A percentile compares a stretch with the other conserved stretches of the same genome.
Conservation (phyloP, 2,329 filamentous ascomycete species). For the Dothideomycetes sp. region DNA sequence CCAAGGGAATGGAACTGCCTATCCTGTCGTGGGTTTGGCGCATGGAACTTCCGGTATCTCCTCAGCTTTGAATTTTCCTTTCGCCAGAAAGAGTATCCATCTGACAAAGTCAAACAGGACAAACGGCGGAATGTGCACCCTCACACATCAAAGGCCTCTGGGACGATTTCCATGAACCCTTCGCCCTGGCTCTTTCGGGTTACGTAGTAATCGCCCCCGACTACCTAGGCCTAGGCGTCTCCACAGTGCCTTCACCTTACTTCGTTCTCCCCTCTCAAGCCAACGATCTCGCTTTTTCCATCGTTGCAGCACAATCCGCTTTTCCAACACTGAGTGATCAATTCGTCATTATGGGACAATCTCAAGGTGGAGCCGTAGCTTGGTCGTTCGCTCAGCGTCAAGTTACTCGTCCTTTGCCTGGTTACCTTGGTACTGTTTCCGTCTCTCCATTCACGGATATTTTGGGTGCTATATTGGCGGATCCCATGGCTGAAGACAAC, state of each 20-base stretch:
- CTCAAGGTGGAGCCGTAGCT: conserved; percentile 38
- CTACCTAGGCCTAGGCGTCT: conserved; percentile 21
- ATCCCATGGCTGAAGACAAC: conserved; percentile 14
- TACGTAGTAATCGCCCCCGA: conserved; percentile 23
- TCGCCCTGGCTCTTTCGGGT: conserved; percentile 21
- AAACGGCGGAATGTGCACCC: conserved; percentile 19
- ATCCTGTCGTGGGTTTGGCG: conserved; percentile 17
- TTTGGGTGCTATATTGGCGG: conserved; percentile 22
- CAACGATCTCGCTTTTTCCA: conserved; percentile 36
- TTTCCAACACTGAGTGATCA: conserved; percentile 31
- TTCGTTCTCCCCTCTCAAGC: conserved; percentile 31
- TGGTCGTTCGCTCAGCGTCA: conserved; percentile 34
- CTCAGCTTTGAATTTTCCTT: background rate
- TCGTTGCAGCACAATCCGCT: conserved; percentile 34
- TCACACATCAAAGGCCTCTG: conserved; percentile 22
- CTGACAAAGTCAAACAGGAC: too few species aligned
- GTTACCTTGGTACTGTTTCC: conserved; percentile 32
- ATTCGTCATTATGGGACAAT: conserved; percentile 41
- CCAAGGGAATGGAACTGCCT: conserved; percentile 4
- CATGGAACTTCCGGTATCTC: conserved; percentile 18
- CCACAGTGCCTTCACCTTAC: conserved; percentile 30
- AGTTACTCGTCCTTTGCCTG: conserved; percentile 23
- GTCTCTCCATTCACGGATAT: conserved; percentile 20
- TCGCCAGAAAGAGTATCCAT: too few species aligned
- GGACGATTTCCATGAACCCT: conserved; percentile 22